Evolutionary conservation across 2,329 filamentous ascomycete species (phyloP).

Genomic region (Curvularia lunata): DNA sequence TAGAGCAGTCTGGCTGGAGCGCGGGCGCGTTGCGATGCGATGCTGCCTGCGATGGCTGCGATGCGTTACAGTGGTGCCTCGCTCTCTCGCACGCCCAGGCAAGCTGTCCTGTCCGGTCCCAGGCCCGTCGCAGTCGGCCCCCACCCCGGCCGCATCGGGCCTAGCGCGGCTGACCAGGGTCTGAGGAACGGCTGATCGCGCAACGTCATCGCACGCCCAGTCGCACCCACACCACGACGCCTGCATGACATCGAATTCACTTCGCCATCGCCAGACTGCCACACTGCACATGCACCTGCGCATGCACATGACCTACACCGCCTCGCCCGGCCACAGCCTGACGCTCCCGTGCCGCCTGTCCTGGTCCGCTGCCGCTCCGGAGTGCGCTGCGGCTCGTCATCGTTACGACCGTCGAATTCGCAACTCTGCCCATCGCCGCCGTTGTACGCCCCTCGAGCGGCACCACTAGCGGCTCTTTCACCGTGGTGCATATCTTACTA

Average conservation of each 20-base stretch:
- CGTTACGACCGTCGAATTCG: neutral
- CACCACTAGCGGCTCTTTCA: constrained; percentile 14
- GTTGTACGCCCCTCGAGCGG: constrained; percentile 7
- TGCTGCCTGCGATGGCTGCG: neutral
- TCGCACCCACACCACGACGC: neutral
- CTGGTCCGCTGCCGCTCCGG: neutral
- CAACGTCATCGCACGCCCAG: constrained; percentile 23
- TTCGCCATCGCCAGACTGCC: constrained; percentile 8
- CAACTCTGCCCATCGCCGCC: neutral
- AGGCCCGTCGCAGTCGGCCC: constrained; percentile 8
- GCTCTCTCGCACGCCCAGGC: neutral
- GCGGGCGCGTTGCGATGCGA: constrained; percentile 1
- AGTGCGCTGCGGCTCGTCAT: neutral
- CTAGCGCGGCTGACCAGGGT: constrained; percentile 14
- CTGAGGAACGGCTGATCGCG: constrained; percentile 3
- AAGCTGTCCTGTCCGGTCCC: neutral
- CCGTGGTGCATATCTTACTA: constrained; percentile 3
- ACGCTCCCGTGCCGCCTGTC: constrained; percentile 4
- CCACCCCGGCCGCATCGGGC: constrained; percentile 8
- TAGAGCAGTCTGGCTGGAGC: neutral
- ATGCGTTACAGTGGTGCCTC: constrained; percentile 2
- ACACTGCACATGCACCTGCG: constrained; percentile 1
- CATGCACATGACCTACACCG: constrained; percentile 29
- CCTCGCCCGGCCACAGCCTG: constrained; percentile 12
- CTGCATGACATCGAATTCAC: constrained; percentile 25